Percentiles rank a stretch among this genome's conserved stretches.
These are phyloP conservation scores for Solanum dulcamara DNA, from an alignment of 257 asterid genomes.

Conservation along the genomic window DNA sequence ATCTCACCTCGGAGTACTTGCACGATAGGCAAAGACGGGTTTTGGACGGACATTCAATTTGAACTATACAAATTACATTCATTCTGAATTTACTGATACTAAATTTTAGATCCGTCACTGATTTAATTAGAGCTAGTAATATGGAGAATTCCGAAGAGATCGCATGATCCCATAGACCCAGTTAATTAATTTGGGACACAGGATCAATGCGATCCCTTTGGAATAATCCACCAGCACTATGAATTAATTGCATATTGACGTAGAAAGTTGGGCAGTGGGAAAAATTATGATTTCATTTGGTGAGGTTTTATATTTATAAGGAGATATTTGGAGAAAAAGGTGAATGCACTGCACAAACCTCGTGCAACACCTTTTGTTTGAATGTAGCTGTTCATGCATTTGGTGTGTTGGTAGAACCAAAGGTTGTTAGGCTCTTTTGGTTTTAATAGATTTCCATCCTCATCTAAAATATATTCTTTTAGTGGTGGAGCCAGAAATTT, in stretches of 20 bases:
- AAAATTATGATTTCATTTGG: not conserved
- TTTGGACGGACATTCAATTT: not conserved
- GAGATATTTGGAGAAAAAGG: not conserved
- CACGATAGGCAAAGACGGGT: not conserved
- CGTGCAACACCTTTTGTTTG: not conserved
- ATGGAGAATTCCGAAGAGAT: constrained; percentile 17
- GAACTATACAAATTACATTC: not conserved
- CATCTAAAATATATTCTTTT: not conserved
- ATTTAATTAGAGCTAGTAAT: not conserved
- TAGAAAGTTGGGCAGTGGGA: not conserved
- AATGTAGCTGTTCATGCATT: not conserved
- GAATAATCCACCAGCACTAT: constrained; percentile 23
- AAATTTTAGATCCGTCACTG: not conserved
- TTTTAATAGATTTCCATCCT: not conserved
- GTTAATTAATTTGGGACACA: not conserved
- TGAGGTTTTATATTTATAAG: not conserved
- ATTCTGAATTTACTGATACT: not conserved
- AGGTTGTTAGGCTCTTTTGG: not conserved
- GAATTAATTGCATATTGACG: not conserved
- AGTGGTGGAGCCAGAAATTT: not conserved
- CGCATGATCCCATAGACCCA: constrained; percentile 10
- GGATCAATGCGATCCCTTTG: constrained; percentile 60
- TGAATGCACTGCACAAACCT: not conserved
- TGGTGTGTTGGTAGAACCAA: not conserved
- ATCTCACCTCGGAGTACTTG: not conserved